Conservation (phyloP, 371 early-diverging fungal species). For the Mucor mucedo region DNA sequence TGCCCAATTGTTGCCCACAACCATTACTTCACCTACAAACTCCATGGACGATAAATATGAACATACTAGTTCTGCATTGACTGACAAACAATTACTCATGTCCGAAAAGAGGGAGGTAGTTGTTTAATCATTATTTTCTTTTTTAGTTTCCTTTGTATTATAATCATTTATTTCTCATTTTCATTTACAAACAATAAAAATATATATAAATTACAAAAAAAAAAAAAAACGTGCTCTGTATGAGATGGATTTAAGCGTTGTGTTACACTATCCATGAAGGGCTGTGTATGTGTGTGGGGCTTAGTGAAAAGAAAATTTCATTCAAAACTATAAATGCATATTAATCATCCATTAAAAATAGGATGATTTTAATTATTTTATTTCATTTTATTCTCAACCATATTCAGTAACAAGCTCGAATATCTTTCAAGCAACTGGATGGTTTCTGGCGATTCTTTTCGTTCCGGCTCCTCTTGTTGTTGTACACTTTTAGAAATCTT, state of each 20-base stretch:
- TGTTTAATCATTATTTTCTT: background rate
- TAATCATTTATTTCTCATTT: background rate
- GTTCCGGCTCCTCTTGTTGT: background rate
- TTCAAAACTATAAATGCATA: background rate
- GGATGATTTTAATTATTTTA: background rate
- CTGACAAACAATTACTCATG: background rate
- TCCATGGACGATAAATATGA: background rate
- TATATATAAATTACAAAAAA: no score
- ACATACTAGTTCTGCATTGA: no score
- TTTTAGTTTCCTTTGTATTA: background rate
- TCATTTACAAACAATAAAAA: background rate
- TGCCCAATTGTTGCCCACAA: conserved; percentile 1
- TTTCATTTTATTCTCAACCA: conserved; percentile 30
- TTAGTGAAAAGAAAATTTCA: no score
- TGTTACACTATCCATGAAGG: no score
- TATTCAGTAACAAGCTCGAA: conserved; percentile 20
- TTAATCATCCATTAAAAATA: background rate
- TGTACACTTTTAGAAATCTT: conserved; percentile 12
- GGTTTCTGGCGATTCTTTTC: conserved; percentile 11
- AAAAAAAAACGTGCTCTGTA: background rate
- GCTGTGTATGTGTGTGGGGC: no score
- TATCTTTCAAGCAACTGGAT: conserved; percentile 25
- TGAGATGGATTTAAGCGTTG: no score
- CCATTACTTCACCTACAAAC: background rate
- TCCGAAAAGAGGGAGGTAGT: conserved; percentile 4